A percentile compares a stretch with the other conserved stretches of the same genome.
phyloP scores from a whole-genome alignment of 1,284 basidiomycete species.

The Tylopilus orsonianus region DNA sequence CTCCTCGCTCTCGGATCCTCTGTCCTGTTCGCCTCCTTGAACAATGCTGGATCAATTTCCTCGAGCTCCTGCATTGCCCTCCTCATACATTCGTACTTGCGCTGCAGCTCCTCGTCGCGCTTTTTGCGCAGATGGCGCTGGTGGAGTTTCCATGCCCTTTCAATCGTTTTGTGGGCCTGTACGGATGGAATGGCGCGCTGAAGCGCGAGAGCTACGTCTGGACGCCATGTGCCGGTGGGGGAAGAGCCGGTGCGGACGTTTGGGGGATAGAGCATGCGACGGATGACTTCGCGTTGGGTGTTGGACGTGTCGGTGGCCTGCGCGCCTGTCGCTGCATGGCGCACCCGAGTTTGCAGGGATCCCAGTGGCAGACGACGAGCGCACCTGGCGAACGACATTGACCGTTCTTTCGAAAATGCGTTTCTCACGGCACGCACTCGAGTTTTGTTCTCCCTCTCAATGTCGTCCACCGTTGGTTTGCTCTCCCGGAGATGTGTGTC shows the following conservation, averaged over 20 bases:
- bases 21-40: slow-evolving; percentile 71
- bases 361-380: slow-evolving; percentile 32
- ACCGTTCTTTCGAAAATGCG: background rate
- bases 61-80: slow-evolving; percentile 80
- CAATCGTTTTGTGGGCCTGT: slow-evolving; percentile 93
- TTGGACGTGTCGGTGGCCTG: slow-evolving; percentile 41
- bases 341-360: slow-evolving; percentile 37
- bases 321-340: slow-evolving; percentile 35
- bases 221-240: slow-evolving; percentile 81
- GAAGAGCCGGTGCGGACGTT: slow-evolving; percentile 67
- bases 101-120: slow-evolving; percentile 61
- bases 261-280: slow-evolving; percentile 76
- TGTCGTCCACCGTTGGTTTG: slow-evolving; percentile 21
- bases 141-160: slow-evolving; percentile 87
- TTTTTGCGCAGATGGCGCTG: slow-evolving; percentile 71
- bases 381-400: slow-evolving; percentile 24
- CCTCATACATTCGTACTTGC: slow-evolving; percentile 78
- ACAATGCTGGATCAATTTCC: slow-evolving; percentile 64
- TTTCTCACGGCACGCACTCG: slow-evolving; percentile 31
- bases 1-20: slow-evolving; percentile 73
- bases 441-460: slow-evolving; percentile 7
- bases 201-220: slow-evolving; percentile 67
- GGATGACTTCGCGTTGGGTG: slow-evolving; percentile 70
- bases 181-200: slow-evolving; percentile 76
- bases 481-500: slow-evolving; percentile 24